A percentile compares a stretch with the other conserved stretches of the same genome.
These are phyloP conservation scores for Fusarium temperatum DNA, from an alignment of 2,329 filamentous ascomycete genomes.

Conservation along the genomic window DNA sequence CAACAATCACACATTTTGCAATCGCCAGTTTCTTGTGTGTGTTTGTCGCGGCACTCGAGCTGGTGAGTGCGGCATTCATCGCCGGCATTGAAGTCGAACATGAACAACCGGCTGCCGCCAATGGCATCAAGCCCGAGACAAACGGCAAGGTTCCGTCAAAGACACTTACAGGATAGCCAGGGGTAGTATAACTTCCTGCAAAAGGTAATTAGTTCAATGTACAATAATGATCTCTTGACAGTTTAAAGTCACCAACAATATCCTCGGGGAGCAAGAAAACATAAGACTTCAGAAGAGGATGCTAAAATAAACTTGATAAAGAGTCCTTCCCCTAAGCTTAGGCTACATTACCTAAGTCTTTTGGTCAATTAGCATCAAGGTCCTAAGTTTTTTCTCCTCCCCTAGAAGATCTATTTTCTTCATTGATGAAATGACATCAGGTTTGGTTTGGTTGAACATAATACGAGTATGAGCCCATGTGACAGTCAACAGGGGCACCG, in stretches of 20 bases:
- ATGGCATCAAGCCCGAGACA: constrained; percentile 8
- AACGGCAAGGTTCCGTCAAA: constrained; percentile 25
- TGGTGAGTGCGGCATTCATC: constrained; percentile 84
- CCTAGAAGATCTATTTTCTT: background rate
- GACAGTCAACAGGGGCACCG: background rate
- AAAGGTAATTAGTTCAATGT: background rate
- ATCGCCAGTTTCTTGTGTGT: constrained; percentile 91
- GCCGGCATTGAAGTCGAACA: constrained; percentile 76
- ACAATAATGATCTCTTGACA: background rate
- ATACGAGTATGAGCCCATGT: constrained; percentile 1
- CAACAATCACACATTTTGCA: constrained; percentile 93
- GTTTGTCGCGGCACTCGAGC: constrained; percentile 89
- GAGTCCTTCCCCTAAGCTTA: background rate
- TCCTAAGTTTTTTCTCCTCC: background rate
- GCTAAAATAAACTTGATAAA: background rate
- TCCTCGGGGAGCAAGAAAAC: background rate
- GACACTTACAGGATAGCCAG: constrained; percentile 5
- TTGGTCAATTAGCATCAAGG: background rate
- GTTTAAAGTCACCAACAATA: background rate
- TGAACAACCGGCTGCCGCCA: background rate
- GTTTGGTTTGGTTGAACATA: background rate
- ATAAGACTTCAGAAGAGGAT: background rate
- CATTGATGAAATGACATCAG: background rate
- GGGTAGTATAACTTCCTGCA: background rate
- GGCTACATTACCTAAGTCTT: background rate